These are phyloP conservation scores for Naganishia friedmannii DNA, from an alignment of 768 basidiomycete species.

Conservation along the genomic window DNA sequence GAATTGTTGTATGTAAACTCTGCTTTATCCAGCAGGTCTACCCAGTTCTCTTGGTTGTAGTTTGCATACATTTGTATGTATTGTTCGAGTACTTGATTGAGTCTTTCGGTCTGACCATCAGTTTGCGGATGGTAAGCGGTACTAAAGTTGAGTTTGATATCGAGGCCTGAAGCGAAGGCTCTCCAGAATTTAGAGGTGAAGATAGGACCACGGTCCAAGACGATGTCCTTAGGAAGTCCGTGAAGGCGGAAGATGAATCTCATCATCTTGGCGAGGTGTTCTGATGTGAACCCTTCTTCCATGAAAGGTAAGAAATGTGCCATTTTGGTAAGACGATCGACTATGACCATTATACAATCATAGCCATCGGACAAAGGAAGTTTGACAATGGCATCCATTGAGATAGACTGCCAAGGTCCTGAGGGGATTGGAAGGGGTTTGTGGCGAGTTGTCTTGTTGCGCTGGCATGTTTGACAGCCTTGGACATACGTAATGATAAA, in stretches of 20 bases:
- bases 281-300: neutral
- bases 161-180: slow-evolving; percentile 46
- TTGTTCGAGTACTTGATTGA: slow-evolving; percentile 55
- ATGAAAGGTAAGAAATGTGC: neutral
- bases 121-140: slow-evolving; percentile 56
- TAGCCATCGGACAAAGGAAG: neutral
- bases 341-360: neutral
- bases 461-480: too few relatives aligned
- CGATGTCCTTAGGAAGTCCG: slow-evolving; percentile 41
- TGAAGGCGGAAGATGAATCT: slow-evolving; percentile 31
- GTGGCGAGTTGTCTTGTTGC: neutral
- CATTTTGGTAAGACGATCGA: too few relatives aligned
- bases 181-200: slow-evolving; percentile 49
- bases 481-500: neutral
- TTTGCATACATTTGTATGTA: slow-evolving; percentile 52
- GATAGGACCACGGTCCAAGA: slow-evolving; percentile 42
- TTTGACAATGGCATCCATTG: neutral
- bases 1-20: slow-evolving; percentile 53
- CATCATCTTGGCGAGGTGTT: neutral
- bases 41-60: slow-evolving; percentile 53
- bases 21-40: slow-evolving; percentile 46
- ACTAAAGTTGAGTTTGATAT: slow-evolving; percentile 50
- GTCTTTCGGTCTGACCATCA: slow-evolving; percentile 46
- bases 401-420: neutral
- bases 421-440: neutral